Percentiles rank a stretch among this genome's conserved stretches.
phyloP scores from a whole-genome alignment of 2,329 filamentous ascomycete genomes.

The Colletotrichum melonis region DNA sequence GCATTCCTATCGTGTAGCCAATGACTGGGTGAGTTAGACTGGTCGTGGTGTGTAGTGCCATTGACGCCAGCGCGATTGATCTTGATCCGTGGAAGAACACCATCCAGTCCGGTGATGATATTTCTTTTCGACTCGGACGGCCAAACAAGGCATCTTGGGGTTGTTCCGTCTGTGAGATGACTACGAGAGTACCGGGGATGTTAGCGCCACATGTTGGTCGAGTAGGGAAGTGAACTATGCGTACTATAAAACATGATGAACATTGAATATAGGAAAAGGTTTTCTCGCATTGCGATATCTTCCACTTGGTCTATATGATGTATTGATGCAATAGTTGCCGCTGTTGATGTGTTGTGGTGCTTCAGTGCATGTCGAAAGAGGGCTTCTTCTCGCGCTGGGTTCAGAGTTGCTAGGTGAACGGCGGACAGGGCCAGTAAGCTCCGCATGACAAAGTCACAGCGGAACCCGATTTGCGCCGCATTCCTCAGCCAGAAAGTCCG shows the following conservation, averaged over 20 bases:
- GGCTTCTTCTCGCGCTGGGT: slow-evolving; percentile 22
- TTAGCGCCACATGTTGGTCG: too few relatives aligned
- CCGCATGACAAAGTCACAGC: slow-evolving; percentile 59
- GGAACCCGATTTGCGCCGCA: slow-evolving; percentile 57
- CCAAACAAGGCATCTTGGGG: slow-evolving; percentile 7
- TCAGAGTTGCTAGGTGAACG: slow-evolving; percentile 55
- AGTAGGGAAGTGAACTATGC: neutral
- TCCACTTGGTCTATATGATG: neutral
- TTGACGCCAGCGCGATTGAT: neutral
- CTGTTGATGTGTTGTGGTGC: slow-evolving; percentile 4
- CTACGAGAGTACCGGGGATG: neutral
- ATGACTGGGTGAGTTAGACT: slow-evolving; percentile 6
- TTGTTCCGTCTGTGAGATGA: slow-evolving; percentile 8
- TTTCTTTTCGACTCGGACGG: neutral
- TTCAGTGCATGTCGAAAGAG: neutral
- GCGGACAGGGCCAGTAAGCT: slow-evolving; percentile 60
- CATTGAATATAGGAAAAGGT: slow-evolving; percentile 3
- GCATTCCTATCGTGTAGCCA: neutral
- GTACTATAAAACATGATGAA: slow-evolving; percentile 5
- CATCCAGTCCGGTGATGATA: neutral
- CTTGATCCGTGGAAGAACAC: slow-evolving; percentile 2
- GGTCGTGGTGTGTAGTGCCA: neutral
- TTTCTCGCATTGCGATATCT: neutral
- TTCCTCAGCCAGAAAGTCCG: slow-evolving; percentile 59
- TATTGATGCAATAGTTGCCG: neutral